Evolutionary conservation across 2,329 filamentous ascomycete genomes (phyloP).

Genomic region (Fusarium sublunatum): DNA sequence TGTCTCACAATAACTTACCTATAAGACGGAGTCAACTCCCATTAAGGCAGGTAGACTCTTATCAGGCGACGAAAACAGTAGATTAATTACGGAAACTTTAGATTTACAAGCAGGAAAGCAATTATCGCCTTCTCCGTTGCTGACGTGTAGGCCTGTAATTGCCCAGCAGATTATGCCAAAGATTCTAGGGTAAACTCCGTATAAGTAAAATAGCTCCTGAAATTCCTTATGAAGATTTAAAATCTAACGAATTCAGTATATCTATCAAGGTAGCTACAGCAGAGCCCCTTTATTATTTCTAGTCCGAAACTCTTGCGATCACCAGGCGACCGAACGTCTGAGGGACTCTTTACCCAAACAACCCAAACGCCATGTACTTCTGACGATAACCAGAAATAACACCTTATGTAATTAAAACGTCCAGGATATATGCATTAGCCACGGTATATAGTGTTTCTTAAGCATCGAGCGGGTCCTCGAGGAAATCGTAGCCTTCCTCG

Average conservation of each 20-base stretch:
- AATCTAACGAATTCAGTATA: slow-evolving; percentile 14
- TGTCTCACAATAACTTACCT: slow-evolving; percentile 6
- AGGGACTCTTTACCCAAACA: slow-evolving; percentile 4
- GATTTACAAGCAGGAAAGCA: no score
- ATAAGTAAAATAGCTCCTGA: no score
- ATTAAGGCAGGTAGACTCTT: no score
- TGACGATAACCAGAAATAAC: slow-evolving; percentile 3
- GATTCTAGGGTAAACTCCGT: no score
- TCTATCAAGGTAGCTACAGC: slow-evolving; percentile 12
- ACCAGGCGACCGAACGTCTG: neutral
- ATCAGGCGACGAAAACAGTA: no score
- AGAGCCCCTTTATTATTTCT: slow-evolving; percentile 25
- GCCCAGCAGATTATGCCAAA: no score
- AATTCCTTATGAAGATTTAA: neutral
- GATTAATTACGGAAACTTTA: no score
- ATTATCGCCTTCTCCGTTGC: no score
- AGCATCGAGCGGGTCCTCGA: slow-evolving; percentile 66
- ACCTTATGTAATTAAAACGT: neutral
- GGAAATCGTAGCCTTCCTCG: slow-evolving; percentile 87
- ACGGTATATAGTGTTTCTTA: slow-evolving; percentile 9
- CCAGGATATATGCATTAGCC: neutral
- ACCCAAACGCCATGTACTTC: slow-evolving; percentile 15
- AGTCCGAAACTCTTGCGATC: slow-evolving; percentile 4
- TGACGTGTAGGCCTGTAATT: no score
- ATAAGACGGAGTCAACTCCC: no score